A percentile compares a stretch with the other conserved stretches of the same genome.
Evolutionary conservation across 1,139 yeast genomes (phyloP).

Genomic region (Saccharomyces hybrid): DNA sequence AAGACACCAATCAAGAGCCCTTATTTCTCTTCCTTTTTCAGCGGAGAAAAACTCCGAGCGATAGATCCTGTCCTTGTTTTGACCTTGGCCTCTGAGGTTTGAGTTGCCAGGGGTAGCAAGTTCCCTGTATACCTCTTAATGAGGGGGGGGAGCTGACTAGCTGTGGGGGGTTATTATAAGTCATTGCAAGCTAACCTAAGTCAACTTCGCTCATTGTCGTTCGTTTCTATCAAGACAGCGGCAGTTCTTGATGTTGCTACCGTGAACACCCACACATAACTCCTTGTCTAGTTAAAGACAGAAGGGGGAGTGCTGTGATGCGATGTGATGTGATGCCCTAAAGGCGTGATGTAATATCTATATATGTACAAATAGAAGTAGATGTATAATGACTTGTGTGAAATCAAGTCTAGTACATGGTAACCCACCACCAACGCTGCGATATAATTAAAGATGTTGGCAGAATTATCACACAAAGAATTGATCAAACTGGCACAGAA

Average conservation of each 20-base stretch:
- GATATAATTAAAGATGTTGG: slow-evolving; percentile 9
- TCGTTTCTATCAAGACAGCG: neutral
- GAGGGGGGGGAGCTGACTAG: neutral
- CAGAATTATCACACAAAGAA: slow-evolving; percentile 36
- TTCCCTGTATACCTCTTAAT: neutral
- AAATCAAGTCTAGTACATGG: no score
- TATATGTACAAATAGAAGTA: neutral
- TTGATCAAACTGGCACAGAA: slow-evolving; percentile 42
- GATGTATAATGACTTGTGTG: neutral
- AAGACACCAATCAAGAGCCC: slow-evolving; percentile 1
- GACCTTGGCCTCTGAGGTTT: neutral
- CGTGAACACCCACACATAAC: neutral
- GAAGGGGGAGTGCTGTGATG: neutral
- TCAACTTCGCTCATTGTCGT: neutral
- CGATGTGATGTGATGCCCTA: neutral
- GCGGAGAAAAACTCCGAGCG: neutral
- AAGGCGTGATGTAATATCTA: neutral
- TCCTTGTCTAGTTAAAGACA: neutral
- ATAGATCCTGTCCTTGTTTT: neutral
- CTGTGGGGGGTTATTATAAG: neutral
- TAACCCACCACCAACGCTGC: neutral
- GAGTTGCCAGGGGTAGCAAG: neutral
- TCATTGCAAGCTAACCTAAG: neutral
- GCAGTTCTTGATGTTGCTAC: neutral
- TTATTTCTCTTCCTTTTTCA: neutral